Evolutionary conservation across 148 eudicot species (phyloP).

Genomic region (Talinum fruticosum): DNA sequence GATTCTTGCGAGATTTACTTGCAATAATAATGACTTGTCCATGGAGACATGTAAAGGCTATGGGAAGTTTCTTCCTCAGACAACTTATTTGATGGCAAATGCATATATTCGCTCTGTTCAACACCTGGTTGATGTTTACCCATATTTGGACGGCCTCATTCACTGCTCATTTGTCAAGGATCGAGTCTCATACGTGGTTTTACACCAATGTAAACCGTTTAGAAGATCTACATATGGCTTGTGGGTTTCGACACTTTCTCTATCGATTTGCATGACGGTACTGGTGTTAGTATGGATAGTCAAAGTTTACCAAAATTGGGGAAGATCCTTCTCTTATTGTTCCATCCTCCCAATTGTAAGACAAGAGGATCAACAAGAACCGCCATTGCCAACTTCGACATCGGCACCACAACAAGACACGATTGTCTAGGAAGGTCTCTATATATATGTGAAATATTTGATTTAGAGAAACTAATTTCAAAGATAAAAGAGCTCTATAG

Average conservation of each 20-base stretch:
- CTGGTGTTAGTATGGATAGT: conserved; percentile 47
- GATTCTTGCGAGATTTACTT: conserved; percentile 66
- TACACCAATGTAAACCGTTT: conserved; percentile 53
- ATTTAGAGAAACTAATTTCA: neutral
- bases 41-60: conserved; percentile 26
- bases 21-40: conserved; percentile 32
- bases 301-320: conserved; percentile 46
- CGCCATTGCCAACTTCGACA: neutral
- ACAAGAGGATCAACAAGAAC: conserved; percentile 5
- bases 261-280: conserved; percentile 48
- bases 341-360: conserved; percentile 36
- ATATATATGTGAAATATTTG: neutral
- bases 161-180: conserved; percentile 49
- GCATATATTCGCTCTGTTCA: conserved; percentile 62
- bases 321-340: conserved; percentile 39
- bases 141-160: conserved; percentile 49
- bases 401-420: neutral
- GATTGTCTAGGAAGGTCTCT: neutral
- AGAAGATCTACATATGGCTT: conserved; percentile 32
- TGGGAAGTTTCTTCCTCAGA: conserved; percentile 44
- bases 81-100: conserved; percentile 33
- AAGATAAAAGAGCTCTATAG: neutral
- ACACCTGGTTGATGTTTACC: conserved; percentile 49
- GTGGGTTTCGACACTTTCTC: conserved; percentile 52
- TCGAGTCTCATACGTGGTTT: conserved; percentile 37